Percentiles rank a stretch among this genome's conserved stretches.
phyloP scores from a whole-genome alignment of 441 rosid species.

The Arabidopsis lyrata region DNA sequence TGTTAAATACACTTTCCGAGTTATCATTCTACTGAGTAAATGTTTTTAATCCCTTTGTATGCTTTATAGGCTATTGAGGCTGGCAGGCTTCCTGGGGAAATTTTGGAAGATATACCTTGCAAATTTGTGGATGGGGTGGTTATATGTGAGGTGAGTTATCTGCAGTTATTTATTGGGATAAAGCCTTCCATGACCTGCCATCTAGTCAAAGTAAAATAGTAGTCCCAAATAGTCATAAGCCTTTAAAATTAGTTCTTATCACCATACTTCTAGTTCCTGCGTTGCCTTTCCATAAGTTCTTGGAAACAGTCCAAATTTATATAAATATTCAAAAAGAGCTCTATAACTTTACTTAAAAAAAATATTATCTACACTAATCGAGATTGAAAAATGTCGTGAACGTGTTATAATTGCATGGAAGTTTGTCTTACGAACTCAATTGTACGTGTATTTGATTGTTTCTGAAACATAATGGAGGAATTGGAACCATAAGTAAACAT shows the following conservation, averaged over 20 bases:
- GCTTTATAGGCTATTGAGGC: slow-evolving; percentile 82
- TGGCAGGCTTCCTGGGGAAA: slow-evolving; percentile 88
- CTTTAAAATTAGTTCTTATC: slow-evolving; percentile 8
- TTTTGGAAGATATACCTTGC: slow-evolving; percentile 81
- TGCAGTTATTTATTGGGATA: slow-evolving; percentile 16
- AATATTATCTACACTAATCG: background rate
- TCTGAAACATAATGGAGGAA: slow-evolving; percentile 24
- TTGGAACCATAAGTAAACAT: slow-evolving; percentile 8
- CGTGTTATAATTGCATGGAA: background rate
- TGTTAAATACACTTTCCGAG: slow-evolving; percentile 3
- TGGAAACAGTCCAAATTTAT: slow-evolving; percentile 8
- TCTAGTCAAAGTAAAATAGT: background rate
- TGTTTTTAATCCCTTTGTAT: slow-evolving; percentile 8
- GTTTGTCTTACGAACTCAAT: slow-evolving; percentile 2
- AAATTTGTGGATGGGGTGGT: slow-evolving; percentile 80
- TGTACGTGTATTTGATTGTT: background rate
- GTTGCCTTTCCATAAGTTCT: slow-evolving; percentile 26
- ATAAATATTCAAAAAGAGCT: background rate
- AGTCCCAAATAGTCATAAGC: background rate
- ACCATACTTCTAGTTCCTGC: slow-evolving; percentile 10
- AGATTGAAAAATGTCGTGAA: too few species aligned
- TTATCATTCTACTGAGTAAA: slow-evolving; percentile 15
- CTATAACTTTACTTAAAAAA: background rate
- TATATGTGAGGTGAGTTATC: slow-evolving; percentile 78
- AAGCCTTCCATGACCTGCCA: slow-evolving; percentile 25